Evolutionary conservation across 805 yeast species (phyloP), one percentile per base, ranked within the genome.

Genomic region (Saccharomycopsis oosterbeekiorum): DNA sequence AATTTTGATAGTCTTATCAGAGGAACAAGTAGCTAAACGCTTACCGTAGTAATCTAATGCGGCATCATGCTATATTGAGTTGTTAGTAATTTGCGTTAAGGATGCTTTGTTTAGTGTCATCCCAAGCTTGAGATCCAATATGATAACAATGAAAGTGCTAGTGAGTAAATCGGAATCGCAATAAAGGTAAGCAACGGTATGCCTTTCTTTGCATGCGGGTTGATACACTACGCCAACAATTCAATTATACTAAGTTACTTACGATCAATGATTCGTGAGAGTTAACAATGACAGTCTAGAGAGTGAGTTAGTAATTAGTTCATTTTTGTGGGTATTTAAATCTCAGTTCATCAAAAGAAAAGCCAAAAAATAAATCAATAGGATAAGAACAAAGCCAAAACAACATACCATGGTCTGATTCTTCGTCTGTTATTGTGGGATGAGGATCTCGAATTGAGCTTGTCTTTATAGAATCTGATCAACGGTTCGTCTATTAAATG

Each of bases 11-110:
- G 96, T 88, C 71, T 89, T 90, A 76, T 94, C 99, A 2, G 97
- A 89, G 2, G 97, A 91, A 70, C 97, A 90, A 1, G 98, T 93
- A 59, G 99, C 99, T 63, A 94, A 79, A 66, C 97, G 81, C 72
- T 90, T 91, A 34, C 99, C 99, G 72, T 94, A 94, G 78, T 93
- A 94, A 73, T 94, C 99, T 70, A 94, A 81, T 59, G 89, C 97
- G 17, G 98, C 99, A 71, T 94, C 99, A 74, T 94, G 99, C 62
- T 59, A 54, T 21, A 24, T 39, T 14, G 14, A n/a, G 6, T 15
- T 51, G 59, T 56, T 56, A 56, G 59, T 56, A 17, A n/a, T 24
- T 4, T 24, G 56, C 15, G 17, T 4, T 15, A 4, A 24, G 15
- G n/a, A 29, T n/a, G 21, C 24, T n/a, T 56, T 37, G 59, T 6